A percentile compares a stretch with the other conserved stretches of the same genome.
phyloP scores from a whole-genome alignment of 768 basidiomycete genomes.

The Boletus tylopilopsis region DNA sequence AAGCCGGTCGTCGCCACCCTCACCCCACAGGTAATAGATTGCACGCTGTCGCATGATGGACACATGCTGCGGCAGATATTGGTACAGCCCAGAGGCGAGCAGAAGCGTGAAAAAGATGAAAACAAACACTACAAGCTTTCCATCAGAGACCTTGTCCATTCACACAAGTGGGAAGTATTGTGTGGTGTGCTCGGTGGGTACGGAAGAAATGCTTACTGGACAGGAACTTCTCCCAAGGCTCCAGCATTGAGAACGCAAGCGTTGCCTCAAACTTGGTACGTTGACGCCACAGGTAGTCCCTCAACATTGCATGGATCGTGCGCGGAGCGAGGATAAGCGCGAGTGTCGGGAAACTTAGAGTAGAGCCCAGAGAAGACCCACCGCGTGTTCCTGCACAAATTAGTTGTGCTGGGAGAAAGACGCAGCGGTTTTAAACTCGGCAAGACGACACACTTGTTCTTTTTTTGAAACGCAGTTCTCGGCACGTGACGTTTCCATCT shows the following conservation, averaged over 20 bases:
- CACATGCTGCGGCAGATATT: conserved; percentile 61
- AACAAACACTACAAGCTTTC: conserved; percentile 37
- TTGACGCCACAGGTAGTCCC: conserved; percentile 30
- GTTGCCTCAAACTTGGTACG: conserved; percentile 46
- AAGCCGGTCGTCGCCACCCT: conserved; percentile 38
- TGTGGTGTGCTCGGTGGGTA: neutral
- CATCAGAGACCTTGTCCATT: conserved; percentile 6
- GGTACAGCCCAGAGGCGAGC: conserved; percentile 47
- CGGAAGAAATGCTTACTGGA: conserved; percentile 42
- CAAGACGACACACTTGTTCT: neutral
- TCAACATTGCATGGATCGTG: conserved; percentile 26
- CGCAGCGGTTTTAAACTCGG: conserved; percentile 3
- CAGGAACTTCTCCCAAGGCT: conserved; percentile 67
- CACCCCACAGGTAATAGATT: conserved; percentile 62
- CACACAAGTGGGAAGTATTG: neutral
- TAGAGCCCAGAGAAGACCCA: neutral
- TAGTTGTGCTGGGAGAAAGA: neutral
- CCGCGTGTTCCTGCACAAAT: conserved; percentile 1
- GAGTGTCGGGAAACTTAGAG: neutral
- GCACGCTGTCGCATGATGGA: conserved; percentile 51
- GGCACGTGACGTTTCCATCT: conserved; percentile 20
- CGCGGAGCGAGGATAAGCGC: neutral
- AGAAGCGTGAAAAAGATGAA: conserved; percentile 40
- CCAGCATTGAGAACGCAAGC: conserved; percentile 57
- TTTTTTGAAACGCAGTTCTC: conserved; percentile 7